Evolutionary conservation across 306 rosid species (phyloP).

Genomic region (Heteromeles arbutifolia): DNA sequence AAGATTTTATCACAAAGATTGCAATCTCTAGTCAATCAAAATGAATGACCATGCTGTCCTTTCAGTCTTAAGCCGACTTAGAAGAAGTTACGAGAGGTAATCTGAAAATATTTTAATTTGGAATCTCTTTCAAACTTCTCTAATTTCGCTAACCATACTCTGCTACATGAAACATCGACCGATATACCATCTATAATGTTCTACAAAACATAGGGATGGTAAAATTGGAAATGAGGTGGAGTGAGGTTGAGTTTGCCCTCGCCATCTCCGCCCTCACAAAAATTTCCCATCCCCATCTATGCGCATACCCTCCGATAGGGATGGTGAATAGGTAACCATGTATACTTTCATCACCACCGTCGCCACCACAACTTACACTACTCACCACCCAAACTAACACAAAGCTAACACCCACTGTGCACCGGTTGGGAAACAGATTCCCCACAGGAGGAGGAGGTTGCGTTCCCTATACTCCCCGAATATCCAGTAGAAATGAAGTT

Average conservation of each 20-base stretch:
- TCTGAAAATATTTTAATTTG: neutral
- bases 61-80: constrained; percentile 14
- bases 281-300: too few relatives aligned
- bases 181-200: too few relatives aligned
- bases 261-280: too few relatives aligned
- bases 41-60: neutral
- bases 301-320: neutral
- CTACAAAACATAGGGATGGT: neutral
- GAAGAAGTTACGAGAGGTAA: neutral
- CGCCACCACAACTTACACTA: neutral
- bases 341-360: neutral
- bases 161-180: neutral
- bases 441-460: neutral
- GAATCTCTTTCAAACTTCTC: neutral
- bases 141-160: neutral
- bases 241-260: too few relatives aligned
- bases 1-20: constrained; percentile 15
- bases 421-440: too few relatives aligned
- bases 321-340: neutral
- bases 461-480: neutral
- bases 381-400: neutral
- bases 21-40: neutral
- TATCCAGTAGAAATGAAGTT: neutral
- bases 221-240: neutral
- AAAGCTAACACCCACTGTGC: neutral